Evolutionary conservation across 176 grass and related monocot species (phyloP), one percentile per base, ranked within the genome.

Genomic region (Musa schizocarpa): DNA sequence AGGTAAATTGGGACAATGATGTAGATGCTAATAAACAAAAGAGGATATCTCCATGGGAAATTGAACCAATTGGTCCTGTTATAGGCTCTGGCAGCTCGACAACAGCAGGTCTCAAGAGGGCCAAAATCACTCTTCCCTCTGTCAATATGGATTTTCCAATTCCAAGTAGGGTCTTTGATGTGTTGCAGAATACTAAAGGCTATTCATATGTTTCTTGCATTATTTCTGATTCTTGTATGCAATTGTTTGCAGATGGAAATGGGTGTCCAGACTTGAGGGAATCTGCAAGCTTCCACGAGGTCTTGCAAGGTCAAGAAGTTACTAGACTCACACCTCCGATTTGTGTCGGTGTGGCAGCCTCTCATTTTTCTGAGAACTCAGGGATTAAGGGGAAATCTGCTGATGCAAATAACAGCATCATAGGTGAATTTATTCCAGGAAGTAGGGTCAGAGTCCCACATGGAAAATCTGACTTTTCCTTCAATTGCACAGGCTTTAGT

Each of bases 301-400:
- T 99, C 95, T 99, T 99, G 90, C 95, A 99, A 99, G 95, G 95
- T 99, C 95, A 99, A 99, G 95, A 99, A 99, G 86, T 88, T 68
- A 54, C 78, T 27, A 86, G 88, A 84, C 86, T 89, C 65, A 82
- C 65, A 83, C 80, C 90, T 57, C 83, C 29, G 14, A 81, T 76
- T 75, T 75, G 74, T 73, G 58, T 79, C 82, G 78, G 72, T 81
- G 74, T 74, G 80, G 49, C 76, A 84, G 71, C 82, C 88, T 82
- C 77, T 17, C 85, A 72, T 74, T 65, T 2, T 22, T 68, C 74
- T 63, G 85, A 85, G 77, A 74, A 88, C 72, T 73, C 67, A 69
- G 71, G 88, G 80, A 54, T 43, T 43, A 43, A 27, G 22, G 76
- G 57, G 82, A 75, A 71, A 53, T 77, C 81, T 69, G 74, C 82